phyloP scores from a whole-genome alignment of 768 basidiomycete species.

The Suillus placidus region DNA sequence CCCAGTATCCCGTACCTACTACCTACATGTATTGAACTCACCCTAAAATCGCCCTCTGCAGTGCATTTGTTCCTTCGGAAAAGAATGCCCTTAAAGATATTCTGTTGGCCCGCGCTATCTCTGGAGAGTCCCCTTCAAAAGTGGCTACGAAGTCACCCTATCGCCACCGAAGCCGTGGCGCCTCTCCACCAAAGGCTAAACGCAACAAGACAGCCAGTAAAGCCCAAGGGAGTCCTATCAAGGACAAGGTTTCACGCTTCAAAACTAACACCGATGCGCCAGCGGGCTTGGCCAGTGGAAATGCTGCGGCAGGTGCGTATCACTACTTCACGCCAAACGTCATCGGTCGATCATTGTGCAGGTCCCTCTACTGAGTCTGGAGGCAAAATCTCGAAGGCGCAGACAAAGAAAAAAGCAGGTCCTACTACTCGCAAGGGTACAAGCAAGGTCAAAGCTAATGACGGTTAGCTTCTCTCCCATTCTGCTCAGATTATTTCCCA shows the following conservation, averaged over 20 bases:
- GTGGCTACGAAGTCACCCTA: neutral
- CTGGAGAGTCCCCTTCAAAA: conserved; percentile 49
- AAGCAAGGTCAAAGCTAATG: neutral
- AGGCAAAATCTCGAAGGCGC: neutral
- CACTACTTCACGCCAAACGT: neutral
- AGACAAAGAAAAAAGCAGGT: conserved; percentile 3
- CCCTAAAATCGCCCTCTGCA: conserved; percentile 21
- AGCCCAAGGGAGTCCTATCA: neutral
- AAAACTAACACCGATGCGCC: neutral
- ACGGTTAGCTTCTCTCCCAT: neutral
- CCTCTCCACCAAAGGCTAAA: conserved; percentile 8
- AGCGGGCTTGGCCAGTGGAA: neutral
- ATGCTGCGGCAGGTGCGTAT: conserved; percentile 2
- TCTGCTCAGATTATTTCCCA: neutral
- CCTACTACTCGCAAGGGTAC: neutral
- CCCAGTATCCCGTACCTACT: neutral
- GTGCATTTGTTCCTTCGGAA: conserved; percentile 56
- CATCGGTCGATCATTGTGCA: neutral
- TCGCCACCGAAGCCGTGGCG: neutral
- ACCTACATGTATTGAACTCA: neutral
- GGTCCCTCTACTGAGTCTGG: neutral
- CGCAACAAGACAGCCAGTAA: neutral
- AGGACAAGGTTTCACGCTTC: neutral
- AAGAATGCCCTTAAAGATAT: conserved; percentile 55
- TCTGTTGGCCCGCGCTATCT: conserved; percentile 51